phyloP scores from a whole-genome alignment of 108 stramenopile genomes.

The Skeletonema costatum region DNA sequence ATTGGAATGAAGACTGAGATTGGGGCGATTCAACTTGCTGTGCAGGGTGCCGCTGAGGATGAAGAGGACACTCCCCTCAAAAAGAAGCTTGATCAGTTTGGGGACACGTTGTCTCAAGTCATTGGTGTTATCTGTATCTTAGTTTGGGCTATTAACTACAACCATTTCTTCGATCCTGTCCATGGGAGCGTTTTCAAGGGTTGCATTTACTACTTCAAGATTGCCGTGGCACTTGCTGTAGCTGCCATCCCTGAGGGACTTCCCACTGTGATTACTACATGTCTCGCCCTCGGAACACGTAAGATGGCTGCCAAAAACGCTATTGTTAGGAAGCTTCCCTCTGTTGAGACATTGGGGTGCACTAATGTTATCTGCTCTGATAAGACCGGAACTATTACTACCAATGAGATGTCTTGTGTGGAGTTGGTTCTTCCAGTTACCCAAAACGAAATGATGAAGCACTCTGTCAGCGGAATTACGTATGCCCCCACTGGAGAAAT shows the following conservation, averaged over 20 bases:
- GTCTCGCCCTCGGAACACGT: conserved; percentile 76
- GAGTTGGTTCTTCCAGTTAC: conserved; percentile 20
- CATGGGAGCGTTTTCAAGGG: conserved; percentile 57
- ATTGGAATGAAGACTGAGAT: conserved; percentile 86
- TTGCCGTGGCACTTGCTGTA: conserved; percentile 88
- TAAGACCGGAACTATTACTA: conserved; percentile 93
- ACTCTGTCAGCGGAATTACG: conserved; percentile 41
- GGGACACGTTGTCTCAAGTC: conserved; percentile 66
- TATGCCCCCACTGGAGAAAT: conserved; percentile 49
- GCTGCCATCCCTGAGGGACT: conserved; percentile 90
- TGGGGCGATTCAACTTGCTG: conserved; percentile 66
- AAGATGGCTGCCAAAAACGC: conserved; percentile 66
- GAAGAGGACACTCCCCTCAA: conserved; percentile 83
- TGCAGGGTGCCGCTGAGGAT: conserved; percentile 57
- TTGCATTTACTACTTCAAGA: conserved; percentile 78
- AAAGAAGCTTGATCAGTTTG: conserved; percentile 87
- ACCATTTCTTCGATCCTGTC: conserved; percentile 70
- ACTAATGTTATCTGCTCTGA: conserved; percentile 79
- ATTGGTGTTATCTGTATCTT: conserved; percentile 80
- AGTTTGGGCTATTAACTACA: conserved; percentile 72
- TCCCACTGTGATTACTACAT: conserved; percentile 85
- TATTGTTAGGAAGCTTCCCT: conserved; percentile 62
- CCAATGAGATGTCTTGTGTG: conserved; percentile 84
- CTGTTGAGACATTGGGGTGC: conserved; percentile 90
- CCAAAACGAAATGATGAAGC: conserved; percentile 25